Evolutionary conservation across 73 alveolate genomes (phyloP), one percentile per base, ranked within the genome.

Genomic region (Stentor coeruleus): DNA sequence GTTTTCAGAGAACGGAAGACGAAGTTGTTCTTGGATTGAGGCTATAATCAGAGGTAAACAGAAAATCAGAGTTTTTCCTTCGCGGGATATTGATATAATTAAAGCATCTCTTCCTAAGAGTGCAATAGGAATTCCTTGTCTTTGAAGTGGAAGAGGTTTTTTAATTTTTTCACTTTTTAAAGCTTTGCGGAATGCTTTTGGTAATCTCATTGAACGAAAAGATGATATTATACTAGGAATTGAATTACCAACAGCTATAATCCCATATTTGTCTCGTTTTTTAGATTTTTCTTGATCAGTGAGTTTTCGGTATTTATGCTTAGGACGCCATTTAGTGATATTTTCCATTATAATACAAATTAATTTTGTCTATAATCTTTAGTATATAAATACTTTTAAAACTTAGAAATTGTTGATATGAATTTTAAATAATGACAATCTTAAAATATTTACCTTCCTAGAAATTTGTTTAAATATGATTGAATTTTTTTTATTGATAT

Each of bases 41-140:
- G 58, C 66, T 3, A 87, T n/a, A 26, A 87, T 88, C 59, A 96
- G 90, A 3, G 99, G 99, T 4, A 96, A 79, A 49, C 93, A 93
- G 84, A 92, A 96, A 3, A 96, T 91, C 30, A 95, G 91, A 0
- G 99, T 96, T 86, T 96, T 96, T 6, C 99, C 99, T 73, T 92
- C 83, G 26, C 99, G 98, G 38, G 98, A 93, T 42, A 94, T 97
- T 20, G 99, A 98, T 30, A 96, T 88, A 58, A 98, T 98, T 37
- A 96, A 92, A 39, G 95, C 92, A 77, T 96, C 99, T 79, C 97
- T 90, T 3, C 96, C 98, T 84, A 86, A 84, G 59, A 96, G 92
- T 0, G 58, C 86, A n/a, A 87, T 59, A 15, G 92, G 92, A 11
- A 87, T 57, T 28, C 89, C 92, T 14, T 82, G 73, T 89, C 81